A percentile compares a stretch with the other conserved stretches of the same genome.
Conservation (phyloP, 1,284 basidiomycete genomes). For the Mycena citricolor region DNA sequence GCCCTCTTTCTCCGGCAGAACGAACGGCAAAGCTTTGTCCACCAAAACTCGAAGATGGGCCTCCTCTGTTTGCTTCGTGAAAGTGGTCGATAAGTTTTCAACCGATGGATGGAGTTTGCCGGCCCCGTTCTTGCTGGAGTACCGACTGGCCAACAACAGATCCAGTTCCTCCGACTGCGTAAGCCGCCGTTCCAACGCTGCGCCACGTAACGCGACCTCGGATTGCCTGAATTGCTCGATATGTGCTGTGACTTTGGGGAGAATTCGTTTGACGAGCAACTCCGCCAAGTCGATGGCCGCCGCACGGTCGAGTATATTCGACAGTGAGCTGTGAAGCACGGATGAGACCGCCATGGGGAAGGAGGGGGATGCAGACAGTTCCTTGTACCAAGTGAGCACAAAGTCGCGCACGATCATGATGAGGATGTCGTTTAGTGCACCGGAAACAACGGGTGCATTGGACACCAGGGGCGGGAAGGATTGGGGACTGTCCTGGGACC, state of each 20-base stretch:
- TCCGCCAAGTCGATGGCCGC: slow-evolving; percentile 71
- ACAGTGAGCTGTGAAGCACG: slow-evolving; percentile 68
- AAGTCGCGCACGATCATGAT: slow-evolving; percentile 82
- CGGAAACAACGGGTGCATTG: slow-evolving; percentile 61
- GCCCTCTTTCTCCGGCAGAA: slow-evolving; percentile 78
- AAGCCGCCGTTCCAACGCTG: slow-evolving; percentile 70
- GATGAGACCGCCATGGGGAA: slow-evolving; percentile 85
- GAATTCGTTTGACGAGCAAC: slow-evolving; percentile 77
- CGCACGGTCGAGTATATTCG: slow-evolving; percentile 55
- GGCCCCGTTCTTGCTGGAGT: slow-evolving; percentile 55
- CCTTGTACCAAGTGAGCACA: slow-evolving; percentile 82
- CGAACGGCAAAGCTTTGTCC: slow-evolving; percentile 64
- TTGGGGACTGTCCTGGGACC: slow-evolving; percentile 72
- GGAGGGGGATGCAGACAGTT: slow-evolving; percentile 80
- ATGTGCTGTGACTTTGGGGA: slow-evolving; percentile 87
- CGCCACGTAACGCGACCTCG: slow-evolving; percentile 79
- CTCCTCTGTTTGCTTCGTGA: slow-evolving; percentile 88
- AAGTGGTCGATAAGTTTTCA: slow-evolving; percentile 81
- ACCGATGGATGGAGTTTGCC: slow-evolving; percentile 76
- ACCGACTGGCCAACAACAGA: slow-evolving; percentile 77
- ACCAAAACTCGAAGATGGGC: slow-evolving; percentile 75
- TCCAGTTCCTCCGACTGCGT: slow-evolving; percentile 88
- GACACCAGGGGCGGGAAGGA: slow-evolving; percentile 62
- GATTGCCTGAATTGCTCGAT: slow-evolving; percentile 90
- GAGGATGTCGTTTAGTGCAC: slow-evolving; percentile 74